Evolutionary conservation across 2,329 filamentous ascomycete species (phyloP).

Genomic region (Cryphonectria nitschkei): DNA sequence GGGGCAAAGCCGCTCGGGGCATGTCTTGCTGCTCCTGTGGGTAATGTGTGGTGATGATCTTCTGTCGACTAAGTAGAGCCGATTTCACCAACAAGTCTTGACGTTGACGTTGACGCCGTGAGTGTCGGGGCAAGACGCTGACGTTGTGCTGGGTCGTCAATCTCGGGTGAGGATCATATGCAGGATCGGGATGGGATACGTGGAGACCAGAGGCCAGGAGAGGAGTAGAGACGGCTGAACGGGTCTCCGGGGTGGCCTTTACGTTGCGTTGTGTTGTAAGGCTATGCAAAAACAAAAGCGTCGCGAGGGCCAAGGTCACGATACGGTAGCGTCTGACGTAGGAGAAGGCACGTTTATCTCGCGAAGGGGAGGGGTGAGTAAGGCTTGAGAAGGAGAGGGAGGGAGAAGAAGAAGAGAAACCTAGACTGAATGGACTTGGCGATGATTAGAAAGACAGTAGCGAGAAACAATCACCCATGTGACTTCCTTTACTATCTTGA

Average conservation of each 20-base stretch:
- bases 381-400: background rate
- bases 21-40: conserved; percentile 48
- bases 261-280: conserved; percentile 3
- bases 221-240: background rate
- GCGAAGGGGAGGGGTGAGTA: background rate
- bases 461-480: background rate
- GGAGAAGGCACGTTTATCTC: background rate
- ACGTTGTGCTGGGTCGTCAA: background rate
- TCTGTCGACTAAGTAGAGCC: background rate
- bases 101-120: background rate
- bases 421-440: background rate
- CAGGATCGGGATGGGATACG: background rate
- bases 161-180: background rate
- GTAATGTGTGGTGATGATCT: background rate
- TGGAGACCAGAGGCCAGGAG: background rate
- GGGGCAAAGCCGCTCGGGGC: conserved; percentile 69
- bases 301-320: conserved; percentile 13
- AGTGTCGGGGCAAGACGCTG: background rate
- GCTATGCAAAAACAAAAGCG: conserved; percentile 14
- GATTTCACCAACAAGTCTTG: background rate
- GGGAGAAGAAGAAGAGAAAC: background rate
- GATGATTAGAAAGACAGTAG: background rate
- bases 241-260: background rate
- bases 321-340: background rate
- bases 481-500: background rate